These are phyloP conservation scores for Saccharum spontaneum DNA, from an alignment of 176 grass and related monocot genomes.

Conservation along the genomic window DNA sequence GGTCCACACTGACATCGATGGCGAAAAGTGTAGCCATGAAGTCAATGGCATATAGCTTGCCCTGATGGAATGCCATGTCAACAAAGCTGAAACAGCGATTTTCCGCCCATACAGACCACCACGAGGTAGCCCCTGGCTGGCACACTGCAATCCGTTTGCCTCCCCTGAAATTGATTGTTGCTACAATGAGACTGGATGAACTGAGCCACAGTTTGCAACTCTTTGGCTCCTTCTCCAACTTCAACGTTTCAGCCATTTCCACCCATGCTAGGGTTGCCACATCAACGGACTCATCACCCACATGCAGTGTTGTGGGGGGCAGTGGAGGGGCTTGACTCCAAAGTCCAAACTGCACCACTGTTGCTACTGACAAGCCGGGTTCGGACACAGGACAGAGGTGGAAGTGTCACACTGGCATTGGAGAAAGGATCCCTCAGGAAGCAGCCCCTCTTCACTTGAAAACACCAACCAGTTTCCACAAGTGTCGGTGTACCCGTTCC, in stretches of 20 bases:
- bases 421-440: constrained; percentile 3
- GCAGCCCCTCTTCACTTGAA: background rate
- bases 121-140: background rate
- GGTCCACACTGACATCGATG: background rate
- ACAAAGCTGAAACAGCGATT: background rate
- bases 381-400: background rate
- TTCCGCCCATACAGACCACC: background rate
- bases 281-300: too few species aligned
- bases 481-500: background rate
- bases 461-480: background rate
- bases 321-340: background rate
- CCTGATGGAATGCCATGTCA: background rate
- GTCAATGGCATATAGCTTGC: background rate
- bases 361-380: background rate
- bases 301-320: too few species aligned
- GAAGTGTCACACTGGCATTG: background rate
- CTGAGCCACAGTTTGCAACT: background rate
- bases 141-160: background rate
- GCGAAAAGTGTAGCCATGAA: background rate
- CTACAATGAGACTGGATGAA: background rate
- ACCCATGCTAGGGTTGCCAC: background rate
- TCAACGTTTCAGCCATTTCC: background rate
- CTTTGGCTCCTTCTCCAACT: background rate
- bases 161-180: background rate
- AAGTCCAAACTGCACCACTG: background rate